phyloP scores from a whole-genome alignment of 257 asterid species.

The Solanum chiquidenum region DNA sequence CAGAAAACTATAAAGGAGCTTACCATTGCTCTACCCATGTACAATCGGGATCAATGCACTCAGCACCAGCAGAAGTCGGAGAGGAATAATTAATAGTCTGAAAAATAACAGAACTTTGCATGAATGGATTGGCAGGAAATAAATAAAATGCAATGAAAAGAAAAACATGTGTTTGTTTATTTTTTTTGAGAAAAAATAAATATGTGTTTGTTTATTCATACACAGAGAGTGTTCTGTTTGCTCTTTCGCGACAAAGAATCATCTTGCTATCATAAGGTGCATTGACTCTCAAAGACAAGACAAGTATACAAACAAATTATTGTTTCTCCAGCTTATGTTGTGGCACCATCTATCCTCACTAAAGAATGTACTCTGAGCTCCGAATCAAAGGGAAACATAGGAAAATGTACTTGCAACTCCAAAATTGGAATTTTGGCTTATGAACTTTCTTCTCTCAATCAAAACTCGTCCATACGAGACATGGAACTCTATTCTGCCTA shows the following conservation, averaged over 20 bases:
- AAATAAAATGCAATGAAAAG: background rate
- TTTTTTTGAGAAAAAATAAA: background rate
- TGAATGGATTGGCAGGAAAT: background rate
- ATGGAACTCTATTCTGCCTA: background rate
- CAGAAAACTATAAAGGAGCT: background rate
- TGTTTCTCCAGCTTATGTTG: background rate
- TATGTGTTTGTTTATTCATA: background rate
- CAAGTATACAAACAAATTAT: background rate
- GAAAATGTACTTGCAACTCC: background rate
- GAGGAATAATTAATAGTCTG: constrained; percentile 83
- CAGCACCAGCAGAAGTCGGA: constrained; percentile 90
- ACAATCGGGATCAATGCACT: constrained; percentile 84
- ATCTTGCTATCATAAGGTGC: background rate
- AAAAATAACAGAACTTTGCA: constrained; percentile 4
- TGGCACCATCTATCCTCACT: background rate
- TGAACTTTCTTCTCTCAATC: background rate
- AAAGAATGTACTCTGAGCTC: background rate
- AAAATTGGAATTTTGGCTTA: background rate
- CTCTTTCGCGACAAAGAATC: background rate
- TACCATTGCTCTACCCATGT: constrained; percentile 98
- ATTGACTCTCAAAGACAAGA: background rate
- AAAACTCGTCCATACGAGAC: background rate
- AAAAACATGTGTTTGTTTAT: background rate
- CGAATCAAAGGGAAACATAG: background rate
- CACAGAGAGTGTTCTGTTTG: background rate